Evolutionary conservation across 306 rosid species (phyloP), one percentile per base, ranked within the genome.

Genomic region (Cucurbita ficifolia): DNA sequence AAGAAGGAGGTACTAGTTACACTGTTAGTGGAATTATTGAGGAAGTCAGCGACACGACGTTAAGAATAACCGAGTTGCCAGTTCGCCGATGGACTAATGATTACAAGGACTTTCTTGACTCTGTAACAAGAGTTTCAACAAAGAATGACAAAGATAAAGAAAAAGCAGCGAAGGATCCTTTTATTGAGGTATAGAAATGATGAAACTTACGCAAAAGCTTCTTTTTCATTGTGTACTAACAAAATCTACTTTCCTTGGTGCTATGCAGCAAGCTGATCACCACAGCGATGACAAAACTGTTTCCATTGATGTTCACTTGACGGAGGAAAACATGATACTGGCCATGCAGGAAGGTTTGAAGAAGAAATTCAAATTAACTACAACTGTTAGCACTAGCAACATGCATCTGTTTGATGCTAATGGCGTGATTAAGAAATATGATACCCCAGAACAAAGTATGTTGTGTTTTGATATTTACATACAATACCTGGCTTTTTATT

Each of bases 21-120:
- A 70, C 62, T 7, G 82, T 87, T n/a, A 87, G 86, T 80, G 98
- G 98, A 10, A 49, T 16, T 50, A 46, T 86, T 51, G 94, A 78
- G 75, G 98, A 89, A 76, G 79, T 84, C 59, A 75, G 84, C 53
- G 97, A 87, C 49, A 81, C 84, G 35, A 85, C 84, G 21, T 76
- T 94, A 74, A 90, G 85, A 79, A 83, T 94, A 57, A 74, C 81
- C 0, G 97, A 94, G 84, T 81, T 94, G 67, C 97, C 98, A 12
- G 72, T 94, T 4, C 92, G 95, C 64, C 83, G 85, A 80, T 94
- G 98, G 98, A 94, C 98, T 40, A 92, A 90, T 79, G 98, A 94
- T 76, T 94, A 89, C 48, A 94, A 90, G 87, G 90, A 89, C 70
- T 94, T 87, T 45, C 85, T 94, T 42, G 97, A 88, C 74, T 86